Evolutionary conservation across 2,329 filamentous ascomycete genomes (phyloP).

Genomic region (Colletotrichum aenigma): DNA sequence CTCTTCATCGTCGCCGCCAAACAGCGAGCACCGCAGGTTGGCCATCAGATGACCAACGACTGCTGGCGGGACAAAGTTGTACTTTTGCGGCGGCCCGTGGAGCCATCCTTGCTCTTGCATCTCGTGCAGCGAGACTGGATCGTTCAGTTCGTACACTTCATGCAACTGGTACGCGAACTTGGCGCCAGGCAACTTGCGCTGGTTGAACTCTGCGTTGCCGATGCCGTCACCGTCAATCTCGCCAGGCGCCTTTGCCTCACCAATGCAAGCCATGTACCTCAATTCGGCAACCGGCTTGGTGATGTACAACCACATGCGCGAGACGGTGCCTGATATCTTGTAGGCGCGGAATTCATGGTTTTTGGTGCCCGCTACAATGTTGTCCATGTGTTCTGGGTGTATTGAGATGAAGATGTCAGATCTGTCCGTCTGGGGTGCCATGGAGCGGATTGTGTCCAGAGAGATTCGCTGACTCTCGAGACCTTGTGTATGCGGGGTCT

Average conservation of each 20-base stretch:
- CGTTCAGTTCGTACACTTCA: constrained; percentile 67
- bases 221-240: constrained; percentile 51
- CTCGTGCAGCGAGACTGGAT: constrained; percentile 55
- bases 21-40: constrained; percentile 59
- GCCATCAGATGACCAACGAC: constrained; percentile 61
- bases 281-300: constrained; percentile 51
- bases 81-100: constrained; percentile 52
- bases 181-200: constrained; percentile 31
- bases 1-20: constrained; percentile 33
- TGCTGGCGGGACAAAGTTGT: constrained; percentile 59
- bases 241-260: constrained; percentile 48
- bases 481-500: constrained; percentile 35
- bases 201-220: constrained; percentile 58
- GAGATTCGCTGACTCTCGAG: constrained; percentile 57
- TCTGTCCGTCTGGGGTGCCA: constrained; percentile 52
- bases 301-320: constrained; percentile 67
- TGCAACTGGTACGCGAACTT: constrained; percentile 58
- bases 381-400: constrained; percentile 47
- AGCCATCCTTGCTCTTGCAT: constrained; percentile 63
- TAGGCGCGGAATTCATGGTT: constrained; percentile 62
- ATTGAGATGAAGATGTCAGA: constrained; percentile 62
- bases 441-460: constrained; percentile 48
- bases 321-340: constrained; percentile 57
- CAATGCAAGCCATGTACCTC: constrained; percentile 63
- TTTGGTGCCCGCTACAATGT: constrained; percentile 53